phyloP scores from a whole-genome alignment of 495 filamentous ascomycete species.

The Stereocaulon alpinum region DNA sequence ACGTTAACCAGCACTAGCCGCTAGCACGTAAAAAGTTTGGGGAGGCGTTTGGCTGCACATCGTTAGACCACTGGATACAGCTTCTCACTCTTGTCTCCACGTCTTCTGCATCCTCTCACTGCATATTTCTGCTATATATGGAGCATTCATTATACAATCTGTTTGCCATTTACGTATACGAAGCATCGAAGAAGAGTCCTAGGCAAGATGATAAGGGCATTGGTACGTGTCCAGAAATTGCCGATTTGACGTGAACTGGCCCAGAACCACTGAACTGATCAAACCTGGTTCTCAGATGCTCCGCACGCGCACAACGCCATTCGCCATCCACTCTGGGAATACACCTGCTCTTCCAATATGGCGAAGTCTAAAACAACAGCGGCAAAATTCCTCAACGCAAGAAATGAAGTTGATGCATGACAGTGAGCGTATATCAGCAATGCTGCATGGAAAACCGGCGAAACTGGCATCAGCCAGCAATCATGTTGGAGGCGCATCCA shows the following conservation, averaged over 20 bases:
- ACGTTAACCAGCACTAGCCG: background rate
- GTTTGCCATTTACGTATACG: background rate
- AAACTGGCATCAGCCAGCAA: background rate
- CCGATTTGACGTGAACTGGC: background rate
- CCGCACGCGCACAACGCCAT: conserved; percentile 12
- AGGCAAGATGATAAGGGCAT: conserved; percentile 11
- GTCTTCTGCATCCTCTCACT: no score
- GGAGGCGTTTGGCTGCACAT: background rate
- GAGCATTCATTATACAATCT: background rate
- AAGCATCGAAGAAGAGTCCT: background rate
- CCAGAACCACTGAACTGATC: background rate
- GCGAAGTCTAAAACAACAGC: background rate
- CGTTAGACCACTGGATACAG: no score
- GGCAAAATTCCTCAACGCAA: conserved; percentile 3
- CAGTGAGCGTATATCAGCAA: background rate
- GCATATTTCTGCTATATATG: background rate
- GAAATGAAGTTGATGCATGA: background rate
- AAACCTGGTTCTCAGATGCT: background rate
- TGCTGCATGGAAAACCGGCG: background rate
- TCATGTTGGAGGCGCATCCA: background rate
- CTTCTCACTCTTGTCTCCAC: no score
- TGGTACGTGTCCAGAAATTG: conserved; percentile 1
- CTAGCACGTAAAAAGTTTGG: background rate
- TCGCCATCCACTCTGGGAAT: background rate
- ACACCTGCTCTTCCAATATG: background rate